phyloP scores from a whole-genome alignment of 768 basidiomycete genomes.

The Panellus pusillus region DNA sequence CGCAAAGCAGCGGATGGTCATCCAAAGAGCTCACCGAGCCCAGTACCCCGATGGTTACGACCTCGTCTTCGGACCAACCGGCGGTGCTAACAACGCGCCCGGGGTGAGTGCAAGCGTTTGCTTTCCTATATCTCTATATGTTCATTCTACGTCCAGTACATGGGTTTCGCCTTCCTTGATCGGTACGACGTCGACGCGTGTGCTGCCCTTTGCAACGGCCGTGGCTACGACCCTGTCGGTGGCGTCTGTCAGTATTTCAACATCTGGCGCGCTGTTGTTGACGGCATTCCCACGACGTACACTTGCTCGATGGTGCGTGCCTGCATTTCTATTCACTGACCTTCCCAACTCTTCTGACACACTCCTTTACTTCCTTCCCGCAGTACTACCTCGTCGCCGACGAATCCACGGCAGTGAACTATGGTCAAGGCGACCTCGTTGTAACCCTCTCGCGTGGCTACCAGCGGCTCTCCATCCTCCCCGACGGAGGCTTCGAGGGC shows the following conservation, averaged over 20 bases:
- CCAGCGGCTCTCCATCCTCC: constrained; percentile 4
- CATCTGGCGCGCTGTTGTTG: constrained; percentile 49
- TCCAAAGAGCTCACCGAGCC: constrained; percentile 39
- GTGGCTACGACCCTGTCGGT: constrained; percentile 39
- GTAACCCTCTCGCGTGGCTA: constrained; percentile 18
- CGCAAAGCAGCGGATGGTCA: constrained; percentile 42
- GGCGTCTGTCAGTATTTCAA: constrained; percentile 52
- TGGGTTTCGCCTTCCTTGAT: constrained; percentile 49
- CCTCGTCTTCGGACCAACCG: constrained; percentile 43
- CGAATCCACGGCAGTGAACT: constrained; percentile 16
- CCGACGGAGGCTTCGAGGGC: constrained; percentile 17
- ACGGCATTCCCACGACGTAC: constrained; percentile 44
- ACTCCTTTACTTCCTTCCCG: constrained; percentile 33
- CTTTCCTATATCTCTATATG: too few relatives aligned
- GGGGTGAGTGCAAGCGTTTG: constrained; percentile 28
- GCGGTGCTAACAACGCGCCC: constrained; percentile 44
- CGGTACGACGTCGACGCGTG: constrained; percentile 47
- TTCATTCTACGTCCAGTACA: constrained; percentile 34
- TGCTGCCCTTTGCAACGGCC: constrained; percentile 42
- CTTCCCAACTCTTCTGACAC: not conserved
- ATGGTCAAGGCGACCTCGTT: constrained; percentile 9
- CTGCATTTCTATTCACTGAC: not conserved
- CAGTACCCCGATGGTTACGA: constrained; percentile 42
- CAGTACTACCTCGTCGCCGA: constrained; percentile 17
- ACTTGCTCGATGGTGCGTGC: constrained; percentile 45